Base-by-base conservation (phyloP, 176 grass and related monocot species). In the Lolium perenne region DNA sequence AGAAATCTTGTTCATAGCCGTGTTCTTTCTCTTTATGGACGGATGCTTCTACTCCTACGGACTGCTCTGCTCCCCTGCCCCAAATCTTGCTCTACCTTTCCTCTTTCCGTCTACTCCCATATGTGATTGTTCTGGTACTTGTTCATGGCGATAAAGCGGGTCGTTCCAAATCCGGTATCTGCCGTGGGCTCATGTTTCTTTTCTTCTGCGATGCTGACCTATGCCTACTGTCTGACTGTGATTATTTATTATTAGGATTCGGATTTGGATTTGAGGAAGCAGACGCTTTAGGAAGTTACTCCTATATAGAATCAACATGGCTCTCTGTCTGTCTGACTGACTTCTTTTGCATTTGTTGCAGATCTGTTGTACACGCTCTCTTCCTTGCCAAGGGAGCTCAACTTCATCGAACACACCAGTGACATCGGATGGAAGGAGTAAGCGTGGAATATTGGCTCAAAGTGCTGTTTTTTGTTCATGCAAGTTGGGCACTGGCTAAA, bases 361-460 rank as follows among this genome's bases (percentile, higher is more conserved):
- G 95, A 98, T 94, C 86, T 98, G 18, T 80, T 98, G 61, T 87
- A 94, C 72, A 81, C 88, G 38, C 85, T 98, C 11, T 98, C 95
- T 46, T 87, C 77, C 25, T 83, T 95, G 77, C 93, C 95, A n/a
- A 94, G 95, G 84, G 86, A 98, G 38, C 82, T 98, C 80, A 98
- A 98, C 79, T 98, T 98, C 78, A 91, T 97, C 65, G 95, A 97
- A 77, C 95, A 97, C 80, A 97, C 95, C 50, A 97, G 95, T 89
- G 93, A 98, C 73, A 98, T 98, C 72, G 95, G 95, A 87, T 98
- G 95, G 95, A 98, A 98, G 80, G 95, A 98, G 96, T 98, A 95
- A 80, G 93, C 74, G 76, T 80, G 3, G 17, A 62, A 60, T 81
- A 75, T 78, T 12, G 56, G 49, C 54, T 78, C 10, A 70, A 59